Evolutionary conservation across 1,284 basidiomycete genomes (phyloP).

Genomic region (Naganishia albida): DNA sequence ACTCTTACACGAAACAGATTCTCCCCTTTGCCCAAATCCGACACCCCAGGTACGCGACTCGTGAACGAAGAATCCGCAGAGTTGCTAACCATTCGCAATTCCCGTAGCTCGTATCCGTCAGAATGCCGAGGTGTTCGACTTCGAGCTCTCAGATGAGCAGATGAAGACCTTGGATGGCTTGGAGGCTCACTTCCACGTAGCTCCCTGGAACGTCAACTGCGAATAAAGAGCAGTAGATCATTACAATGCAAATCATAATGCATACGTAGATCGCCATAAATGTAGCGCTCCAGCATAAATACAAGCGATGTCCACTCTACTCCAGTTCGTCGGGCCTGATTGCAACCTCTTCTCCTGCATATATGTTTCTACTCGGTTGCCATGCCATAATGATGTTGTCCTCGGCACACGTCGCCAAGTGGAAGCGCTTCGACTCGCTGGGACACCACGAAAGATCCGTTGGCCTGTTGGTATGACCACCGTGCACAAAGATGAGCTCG

Average conservation of each 20-base stretch:
- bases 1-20: slow-evolving; percentile 54
- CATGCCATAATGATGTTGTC: slow-evolving; percentile 58
- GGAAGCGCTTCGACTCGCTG: slow-evolving; percentile 52
- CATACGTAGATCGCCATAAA: too few species aligned
- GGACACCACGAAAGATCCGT: slow-evolving; percentile 55
- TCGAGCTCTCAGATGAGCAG: slow-evolving; percentile 65
- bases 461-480: slow-evolving; percentile 61
- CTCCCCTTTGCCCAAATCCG: slow-evolving; percentile 74
- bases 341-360: slow-evolving; percentile 51
- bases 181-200: slow-evolving; percentile 22
- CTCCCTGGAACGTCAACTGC: slow-evolving; percentile 26
- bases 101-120: slow-evolving; percentile 63
- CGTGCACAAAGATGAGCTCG: slow-evolving; percentile 88
- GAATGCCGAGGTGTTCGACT: slow-evolving; percentile 71
- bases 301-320: slow-evolving; percentile 29
- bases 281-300: not conserved
- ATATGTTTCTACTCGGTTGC: slow-evolving; percentile 56
- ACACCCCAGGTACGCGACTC: slow-evolving; percentile 36
- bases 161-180: slow-evolving; percentile 61
- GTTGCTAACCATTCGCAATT: slow-evolving; percentile 52
- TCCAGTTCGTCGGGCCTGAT: slow-evolving; percentile 51
- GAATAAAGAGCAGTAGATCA: slow-evolving; percentile 1
- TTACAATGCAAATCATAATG: not conserved
- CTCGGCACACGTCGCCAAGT: slow-evolving; percentile 56
- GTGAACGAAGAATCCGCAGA: not conserved